phyloP scores from a whole-genome alignment of 768 basidiomycete genomes.

The Amanita exitialis region DNA sequence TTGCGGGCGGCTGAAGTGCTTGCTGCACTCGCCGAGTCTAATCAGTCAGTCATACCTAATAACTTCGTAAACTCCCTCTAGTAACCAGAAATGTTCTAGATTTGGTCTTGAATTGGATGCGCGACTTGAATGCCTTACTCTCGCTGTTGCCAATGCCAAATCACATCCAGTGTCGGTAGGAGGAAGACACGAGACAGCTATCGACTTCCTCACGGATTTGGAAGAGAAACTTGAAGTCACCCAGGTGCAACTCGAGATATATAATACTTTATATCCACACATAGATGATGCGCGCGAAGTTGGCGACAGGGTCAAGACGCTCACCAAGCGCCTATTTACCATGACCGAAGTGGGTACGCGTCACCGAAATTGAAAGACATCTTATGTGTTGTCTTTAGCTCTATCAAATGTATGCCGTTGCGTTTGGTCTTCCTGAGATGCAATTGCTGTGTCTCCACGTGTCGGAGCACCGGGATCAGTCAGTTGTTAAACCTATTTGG shows the following conservation, averaged over 20 bases:
- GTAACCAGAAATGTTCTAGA: conserved; percentile 22
- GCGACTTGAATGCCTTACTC: conserved; percentile 85
- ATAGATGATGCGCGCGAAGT: conserved; percentile 51
- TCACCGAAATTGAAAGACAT: background rate
- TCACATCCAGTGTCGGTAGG: conserved; percentile 78
- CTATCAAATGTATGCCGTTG: conserved; percentile 80
- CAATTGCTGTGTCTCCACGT: conserved; percentile 89
- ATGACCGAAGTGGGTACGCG: conserved; percentile 67
- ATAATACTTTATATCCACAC: conserved; percentile 53
- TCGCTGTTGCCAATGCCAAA: conserved; percentile 94
- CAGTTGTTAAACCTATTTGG: conserved; percentile 80
- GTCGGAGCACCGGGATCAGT: conserved; percentile 85
- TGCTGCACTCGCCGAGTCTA: conserved; percentile 72
- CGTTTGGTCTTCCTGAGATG: conserved; percentile 74
- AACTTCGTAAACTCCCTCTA: background rate
- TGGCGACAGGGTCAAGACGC: conserved; percentile 49
- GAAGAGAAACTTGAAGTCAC: conserved; percentile 97
- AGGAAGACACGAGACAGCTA: conserved; percentile 79
- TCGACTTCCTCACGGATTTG: conserved; percentile 87
- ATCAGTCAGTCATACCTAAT: conserved; percentile 42
- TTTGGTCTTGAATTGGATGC: conserved; percentile 60
- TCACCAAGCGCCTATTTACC: conserved; percentile 55
- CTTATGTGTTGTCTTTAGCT: conserved; percentile 37
- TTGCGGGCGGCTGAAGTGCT: conserved; percentile 85
- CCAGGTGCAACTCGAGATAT: conserved; percentile 92